Evolutionary conservation across 345 rosid species (phyloP).

Genomic region (Hibiscus trionum): DNA sequence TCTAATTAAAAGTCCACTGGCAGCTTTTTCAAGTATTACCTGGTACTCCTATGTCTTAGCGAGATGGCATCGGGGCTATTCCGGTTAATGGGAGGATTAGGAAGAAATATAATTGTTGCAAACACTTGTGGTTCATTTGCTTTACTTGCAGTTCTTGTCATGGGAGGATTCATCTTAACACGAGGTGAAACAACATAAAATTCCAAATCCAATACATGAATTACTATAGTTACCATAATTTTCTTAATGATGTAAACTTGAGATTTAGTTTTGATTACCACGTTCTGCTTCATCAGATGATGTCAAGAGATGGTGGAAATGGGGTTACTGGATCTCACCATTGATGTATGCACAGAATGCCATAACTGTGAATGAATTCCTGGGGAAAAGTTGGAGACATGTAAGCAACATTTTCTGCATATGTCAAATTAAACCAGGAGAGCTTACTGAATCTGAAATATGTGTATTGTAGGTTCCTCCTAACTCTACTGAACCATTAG

Average conservation of each 20-base stretch:
- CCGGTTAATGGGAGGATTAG: conserved; percentile 45
- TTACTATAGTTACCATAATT: background rate
- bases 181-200: conserved; percentile 25
- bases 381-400: conserved; percentile 52
- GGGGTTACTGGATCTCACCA: conserved; percentile 71
- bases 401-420: conserved; percentile 24
- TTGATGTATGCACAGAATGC: conserved; percentile 63
- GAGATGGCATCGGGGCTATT: conserved; percentile 60
- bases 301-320: conserved; percentile 55
- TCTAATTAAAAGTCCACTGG: conserved; percentile 6
- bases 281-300: conserved; percentile 26
- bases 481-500: conserved; percentile 55
- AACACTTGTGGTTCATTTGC: conserved; percentile 52
- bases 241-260: background rate
- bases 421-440: background rate
- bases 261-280: conserved; percentile 11
- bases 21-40: conserved; percentile 54
- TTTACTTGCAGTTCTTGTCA: conserved; percentile 30
- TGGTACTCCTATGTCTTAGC: conserved; percentile 33
- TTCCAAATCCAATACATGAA: background rate
- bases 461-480: conserved; percentile 36
- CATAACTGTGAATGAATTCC: conserved; percentile 53
- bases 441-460: background rate
- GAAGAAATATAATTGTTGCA: conserved; percentile 55
- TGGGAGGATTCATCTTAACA: conserved; percentile 62